These are phyloP conservation scores for Silene noctiflora DNA, from an alignment of 179 eudicot genomes.

Conservation along the genomic window DNA sequence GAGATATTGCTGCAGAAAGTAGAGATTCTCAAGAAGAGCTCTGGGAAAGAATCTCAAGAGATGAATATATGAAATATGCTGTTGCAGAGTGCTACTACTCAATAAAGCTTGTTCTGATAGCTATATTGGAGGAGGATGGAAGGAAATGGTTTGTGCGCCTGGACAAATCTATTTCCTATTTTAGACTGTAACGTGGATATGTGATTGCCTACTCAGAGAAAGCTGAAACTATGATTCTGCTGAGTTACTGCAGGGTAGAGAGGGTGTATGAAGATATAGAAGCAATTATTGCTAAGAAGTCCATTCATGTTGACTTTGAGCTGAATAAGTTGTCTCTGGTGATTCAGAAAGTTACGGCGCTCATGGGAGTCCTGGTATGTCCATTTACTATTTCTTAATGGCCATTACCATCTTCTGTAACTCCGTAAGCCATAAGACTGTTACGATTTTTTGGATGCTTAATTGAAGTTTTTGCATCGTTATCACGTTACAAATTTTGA, in stretches of 20 bases:
- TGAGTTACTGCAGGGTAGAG: constrained; percentile 63
- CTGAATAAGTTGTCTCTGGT: constrained; percentile 74
- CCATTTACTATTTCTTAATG: neutral
- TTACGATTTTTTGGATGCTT: neutral
- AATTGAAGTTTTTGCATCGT: neutral
- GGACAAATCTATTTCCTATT: neutral
- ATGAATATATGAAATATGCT: constrained; percentile 96
- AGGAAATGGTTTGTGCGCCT: constrained; percentile 64
- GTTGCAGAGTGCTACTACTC: constrained; percentile 78
- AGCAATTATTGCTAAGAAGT: constrained; percentile 42
- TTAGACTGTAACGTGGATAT: neutral
- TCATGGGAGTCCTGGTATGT: constrained; percentile 92
- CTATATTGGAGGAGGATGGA: constrained; percentile 82
- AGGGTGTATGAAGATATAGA: constrained; percentile 74
- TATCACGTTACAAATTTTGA: neutral
- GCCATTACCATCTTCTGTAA: neutral
- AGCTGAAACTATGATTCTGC: neutral
- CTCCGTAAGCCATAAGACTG: neutral
- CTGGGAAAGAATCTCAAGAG: constrained; percentile 85
- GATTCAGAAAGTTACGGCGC: constrained; percentile 79
- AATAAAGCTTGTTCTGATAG: constrained; percentile 61
- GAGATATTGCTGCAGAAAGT: constrained; percentile 80
- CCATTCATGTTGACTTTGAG: constrained; percentile 48
- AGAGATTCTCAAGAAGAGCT: constrained; percentile 75
- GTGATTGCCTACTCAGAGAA: neutral